Conservation (phyloP, 2,329 filamentous ascomycete genomes). For the Chaetomiaceae sp. region DNA sequence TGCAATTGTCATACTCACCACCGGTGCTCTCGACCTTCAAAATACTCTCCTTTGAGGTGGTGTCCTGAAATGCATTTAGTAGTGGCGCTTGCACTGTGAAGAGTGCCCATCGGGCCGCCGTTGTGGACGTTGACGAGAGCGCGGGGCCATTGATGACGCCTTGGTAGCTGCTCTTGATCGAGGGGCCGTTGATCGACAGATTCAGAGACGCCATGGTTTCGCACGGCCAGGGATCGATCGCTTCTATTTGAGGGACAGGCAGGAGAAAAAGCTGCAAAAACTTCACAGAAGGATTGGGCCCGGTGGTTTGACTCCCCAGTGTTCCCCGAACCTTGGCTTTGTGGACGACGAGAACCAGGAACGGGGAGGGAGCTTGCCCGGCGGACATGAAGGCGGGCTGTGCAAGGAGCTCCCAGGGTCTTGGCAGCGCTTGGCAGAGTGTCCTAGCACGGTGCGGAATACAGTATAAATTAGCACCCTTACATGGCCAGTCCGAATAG, state of each 20-base stretch:
- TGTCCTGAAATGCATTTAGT: conserved; percentile 87
- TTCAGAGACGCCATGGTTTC: conserved; percentile 71
- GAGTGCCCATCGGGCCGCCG: conserved; percentile 87
- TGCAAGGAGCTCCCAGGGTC: conserved; percentile 11
- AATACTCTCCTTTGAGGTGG: conserved; percentile 82
- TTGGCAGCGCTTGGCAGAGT: conserved; percentile 2
- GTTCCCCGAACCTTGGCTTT: too few relatives aligned
- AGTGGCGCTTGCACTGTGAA: conserved; percentile 91
- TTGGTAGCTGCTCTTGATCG: conserved; percentile 76
- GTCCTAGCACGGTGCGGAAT: background rate
- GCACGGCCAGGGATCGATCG: background rate
- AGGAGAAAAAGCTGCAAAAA: too few relatives aligned
- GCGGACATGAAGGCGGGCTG: conserved; percentile 19
- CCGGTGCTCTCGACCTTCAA: conserved; percentile 91
- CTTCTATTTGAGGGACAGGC: background rate
- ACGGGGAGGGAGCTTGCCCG: conserved; percentile 13
- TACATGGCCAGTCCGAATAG: too few relatives aligned
- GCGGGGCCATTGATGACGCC: conserved; percentile 52
- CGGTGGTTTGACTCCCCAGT: background rate
- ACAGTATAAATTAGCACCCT: too few relatives aligned
- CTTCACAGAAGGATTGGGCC: background rate
- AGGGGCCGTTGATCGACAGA: conserved; percentile 72
- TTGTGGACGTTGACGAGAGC: conserved; percentile 62
- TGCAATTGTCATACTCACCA: conserved; percentile 49
- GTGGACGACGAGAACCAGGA: conserved; percentile 7